phyloP scores from a whole-genome alignment of 345 rosid genomes.

The Streptanthus diversifolius region DNA sequence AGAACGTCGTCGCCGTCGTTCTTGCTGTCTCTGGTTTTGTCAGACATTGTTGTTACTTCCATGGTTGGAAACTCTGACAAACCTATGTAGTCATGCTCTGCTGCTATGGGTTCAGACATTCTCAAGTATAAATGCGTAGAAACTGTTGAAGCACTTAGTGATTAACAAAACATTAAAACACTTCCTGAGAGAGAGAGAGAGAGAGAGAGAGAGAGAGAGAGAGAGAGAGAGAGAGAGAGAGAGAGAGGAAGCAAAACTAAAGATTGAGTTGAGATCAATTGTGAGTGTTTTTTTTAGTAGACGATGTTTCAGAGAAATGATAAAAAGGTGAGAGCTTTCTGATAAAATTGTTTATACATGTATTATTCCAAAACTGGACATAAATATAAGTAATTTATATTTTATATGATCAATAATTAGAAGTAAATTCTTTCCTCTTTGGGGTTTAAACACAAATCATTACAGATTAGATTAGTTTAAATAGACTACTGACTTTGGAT shows the following conservation, averaged over 20 bases:
- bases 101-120: slow-evolving; percentile 42
- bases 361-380: background rate
- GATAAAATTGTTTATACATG: too few relatives aligned
- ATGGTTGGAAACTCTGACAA: slow-evolving; percentile 48
- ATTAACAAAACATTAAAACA: background rate
- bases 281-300: background rate
- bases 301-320: background rate
- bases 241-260: background rate
- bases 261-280: background rate
- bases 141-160: slow-evolving; percentile 27
- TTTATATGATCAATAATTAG: background rate
- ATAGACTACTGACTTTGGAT: background rate
- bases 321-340: slow-evolving; percentile 3
- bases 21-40: slow-evolving; percentile 10
- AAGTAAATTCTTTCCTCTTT: slow-evolving; percentile 4
- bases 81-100: slow-evolving; percentile 58
- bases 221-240: background rate
- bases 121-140: background rate
- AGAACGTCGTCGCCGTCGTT: slow-evolving; percentile 24
- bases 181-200: slow-evolving; percentile 8
- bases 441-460: slow-evolving; percentile 14
- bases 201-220: background rate
- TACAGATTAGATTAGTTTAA: background rate
- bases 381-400: background rate
- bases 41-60: slow-evolving; percentile 41